These are phyloP conservation scores for Globisporangium nunn DNA, from an alignment of 352 stramenopile genomes.

Conservation along the genomic window DNA sequence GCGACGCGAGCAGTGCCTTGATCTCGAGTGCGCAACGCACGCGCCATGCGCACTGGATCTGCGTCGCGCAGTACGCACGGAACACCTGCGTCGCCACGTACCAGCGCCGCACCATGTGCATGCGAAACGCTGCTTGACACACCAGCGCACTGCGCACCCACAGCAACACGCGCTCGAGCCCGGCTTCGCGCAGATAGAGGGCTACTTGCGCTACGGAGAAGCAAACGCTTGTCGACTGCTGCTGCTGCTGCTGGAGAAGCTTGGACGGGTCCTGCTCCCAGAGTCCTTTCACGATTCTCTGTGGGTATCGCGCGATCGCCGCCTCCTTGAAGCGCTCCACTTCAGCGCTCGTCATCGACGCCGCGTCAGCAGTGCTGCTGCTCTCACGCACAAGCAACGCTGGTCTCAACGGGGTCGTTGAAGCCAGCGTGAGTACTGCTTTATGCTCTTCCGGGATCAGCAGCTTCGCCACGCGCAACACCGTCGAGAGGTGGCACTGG, in stretches of 20 bases:
- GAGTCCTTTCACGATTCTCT: constrained; percentile 34
- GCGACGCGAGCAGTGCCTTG: constrained; percentile 34
- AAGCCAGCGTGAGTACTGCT: constrained; percentile 4
- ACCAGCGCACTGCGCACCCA: constrained; percentile 44
- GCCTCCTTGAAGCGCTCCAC: constrained; percentile 17
- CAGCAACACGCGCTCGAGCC: constrained; percentile 43
- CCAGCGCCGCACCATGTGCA: constrained; percentile 45
- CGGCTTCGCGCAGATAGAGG: constrained; percentile 53
- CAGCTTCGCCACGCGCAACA: constrained; percentile 12
- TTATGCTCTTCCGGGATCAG: background rate
- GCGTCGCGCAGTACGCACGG: constrained; percentile 24
- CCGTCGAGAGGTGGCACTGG: constrained; percentile 39
- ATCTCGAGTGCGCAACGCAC: constrained; percentile 25
- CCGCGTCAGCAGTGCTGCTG: too few relatives aligned
- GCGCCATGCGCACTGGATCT: constrained; percentile 60
- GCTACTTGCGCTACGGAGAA: constrained; percentile 61
- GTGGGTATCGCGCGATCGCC: constrained; percentile 31
- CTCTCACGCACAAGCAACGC: background rate
- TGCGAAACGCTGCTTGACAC: constrained; percentile 50
- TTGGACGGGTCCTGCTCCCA: constrained; percentile 44
- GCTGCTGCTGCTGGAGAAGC: background rate
- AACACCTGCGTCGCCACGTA: constrained; percentile 34
- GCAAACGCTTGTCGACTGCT: background rate
- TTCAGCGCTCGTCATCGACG: background rate
- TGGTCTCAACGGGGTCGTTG: constrained; percentile 14